Evolutionary conservation across 1,284 basidiomycete genomes (phyloP), one percentile per base, ranked within the genome.

Genomic region (Cutaneotrichosporon cyanovorans): DNA sequence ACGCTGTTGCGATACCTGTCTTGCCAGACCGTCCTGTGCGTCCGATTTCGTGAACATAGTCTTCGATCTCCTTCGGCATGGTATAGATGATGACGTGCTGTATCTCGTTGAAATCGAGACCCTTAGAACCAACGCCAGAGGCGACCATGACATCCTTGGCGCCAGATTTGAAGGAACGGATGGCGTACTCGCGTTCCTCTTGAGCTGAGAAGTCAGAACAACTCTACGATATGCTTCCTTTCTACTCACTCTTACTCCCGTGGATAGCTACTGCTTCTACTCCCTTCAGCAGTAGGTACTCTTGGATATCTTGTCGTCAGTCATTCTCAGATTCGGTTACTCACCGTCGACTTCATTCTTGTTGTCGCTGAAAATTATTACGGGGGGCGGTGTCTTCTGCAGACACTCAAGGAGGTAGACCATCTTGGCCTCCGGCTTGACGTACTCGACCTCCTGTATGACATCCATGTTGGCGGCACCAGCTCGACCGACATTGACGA

Each of bases 121-220:
- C 95, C 68, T 98, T 98, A 38, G 88, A 93, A 0, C 93, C 95
- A 16, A 98, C 91, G 20, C 92, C 85, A 3, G 89, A 95, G 4
- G 95, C 95, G 28, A 99, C 95, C 93, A 98, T 97, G 45, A 98
- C 93, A 67, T 98, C 95, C 67, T 97, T 97, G 39, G 84, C 85
- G 18, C 93, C 93, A 1, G 84, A 82, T 65, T 97, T 97, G 78
- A 98, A 99, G 0, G 90, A 84, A 59, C 87, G 87, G 72, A 98
- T 97, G 16, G 95, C 95, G 62, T 97, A 98, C 71, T 98, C 93
- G 19, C 95, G 85, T 71, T 98, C 95, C 73, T 98, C 95, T 72
- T 98, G 95, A 5, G 87, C 89, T 93, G 58, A 32, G n/a, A 28
- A 38, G 38, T 32, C 41, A 52, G 45, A 18, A 28, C 25, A n/a